Evolutionary conservation across 2,329 filamentous ascomycete genomes (phyloP).

Genomic region (Fusarium sp.): DNA sequence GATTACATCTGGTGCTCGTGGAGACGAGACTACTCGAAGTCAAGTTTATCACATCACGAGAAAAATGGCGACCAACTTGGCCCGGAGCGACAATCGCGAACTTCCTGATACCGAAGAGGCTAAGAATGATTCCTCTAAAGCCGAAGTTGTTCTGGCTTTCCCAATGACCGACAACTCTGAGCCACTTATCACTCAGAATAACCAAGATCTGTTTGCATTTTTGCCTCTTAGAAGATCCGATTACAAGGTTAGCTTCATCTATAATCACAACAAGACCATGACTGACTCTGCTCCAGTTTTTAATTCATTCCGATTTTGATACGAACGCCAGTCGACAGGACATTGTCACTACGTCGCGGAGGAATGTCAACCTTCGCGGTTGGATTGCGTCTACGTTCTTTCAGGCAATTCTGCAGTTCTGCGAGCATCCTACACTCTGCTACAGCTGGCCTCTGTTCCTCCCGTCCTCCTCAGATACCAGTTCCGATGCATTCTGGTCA

Average conservation of each 20-base stretch:
- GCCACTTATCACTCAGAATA: background rate
- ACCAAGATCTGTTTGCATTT: background rate
- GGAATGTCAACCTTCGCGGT: background rate
- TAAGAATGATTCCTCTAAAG: background rate
- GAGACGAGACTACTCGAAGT: background rate
- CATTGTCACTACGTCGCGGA: background rate
- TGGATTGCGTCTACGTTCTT: background rate
- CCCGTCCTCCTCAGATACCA: background rate
- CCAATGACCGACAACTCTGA: conserved; percentile 1
- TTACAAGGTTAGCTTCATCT: background rate
- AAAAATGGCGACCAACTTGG: background rate
- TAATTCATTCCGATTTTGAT: background rate
- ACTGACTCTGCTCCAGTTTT: background rate
- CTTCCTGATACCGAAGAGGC: background rate
- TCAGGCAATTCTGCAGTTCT: conserved; percentile 16
- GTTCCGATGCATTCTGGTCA: conserved; percentile 10
- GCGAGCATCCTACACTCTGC: conserved; percentile 6
- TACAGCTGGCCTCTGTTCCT: conserved; percentile 29
- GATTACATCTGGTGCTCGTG: background rate
- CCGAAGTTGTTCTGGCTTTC: conserved; percentile 15
- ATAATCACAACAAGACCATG: accelerated
- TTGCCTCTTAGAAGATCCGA: background rate
- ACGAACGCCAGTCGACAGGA: background rate
- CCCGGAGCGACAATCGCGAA: background rate
- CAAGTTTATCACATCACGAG: conserved; percentile 22